phyloP scores from a whole-genome alignment of 805 yeast genomes.

The Candida nitratophila region DNA sequence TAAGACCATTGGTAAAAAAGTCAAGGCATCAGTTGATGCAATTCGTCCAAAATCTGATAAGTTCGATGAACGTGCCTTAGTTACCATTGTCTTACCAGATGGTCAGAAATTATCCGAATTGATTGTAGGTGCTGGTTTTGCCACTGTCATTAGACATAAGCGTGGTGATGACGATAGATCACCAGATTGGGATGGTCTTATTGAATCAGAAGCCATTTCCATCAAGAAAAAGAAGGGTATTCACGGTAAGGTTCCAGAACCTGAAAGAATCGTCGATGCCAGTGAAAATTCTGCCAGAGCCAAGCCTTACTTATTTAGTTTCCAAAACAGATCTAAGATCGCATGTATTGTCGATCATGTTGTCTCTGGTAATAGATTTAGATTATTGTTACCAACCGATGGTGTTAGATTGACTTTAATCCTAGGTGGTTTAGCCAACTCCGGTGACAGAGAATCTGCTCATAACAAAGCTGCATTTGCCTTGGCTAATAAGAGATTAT shows the following conservation, averaged over 20 bases:
- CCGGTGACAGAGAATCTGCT: slow-evolving; percentile 26
- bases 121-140: slow-evolving; percentile 61
- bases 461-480: slow-evolving; percentile 45
- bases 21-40: slow-evolving; percentile 55
- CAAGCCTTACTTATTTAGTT: slow-evolving; percentile 62
- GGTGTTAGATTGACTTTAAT: slow-evolving; percentile 63
- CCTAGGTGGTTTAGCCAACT: slow-evolving; percentile 62
- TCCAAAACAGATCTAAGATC: slow-evolving; percentile 57
- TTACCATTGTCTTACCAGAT: slow-evolving; percentile 45
- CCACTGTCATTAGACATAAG: slow-evolving; percentile 71
- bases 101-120: slow-evolving; percentile 54
- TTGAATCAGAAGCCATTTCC: slow-evolving; percentile 63
- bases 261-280: slow-evolving; percentile 68
- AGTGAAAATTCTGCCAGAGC: slow-evolving; percentile 70
- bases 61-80: slow-evolving; percentile 60
- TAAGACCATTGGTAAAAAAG: slow-evolving; percentile 63
- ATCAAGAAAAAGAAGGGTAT: slow-evolving; percentile 53
- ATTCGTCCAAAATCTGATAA: slow-evolving; percentile 53
- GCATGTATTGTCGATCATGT: slow-evolving; percentile 70
- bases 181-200: slow-evolving; percentile 66
- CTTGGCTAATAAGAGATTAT: slow-evolving; percentile 44
- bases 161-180: slow-evolving; percentile 68
- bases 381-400: slow-evolving; percentile 64
- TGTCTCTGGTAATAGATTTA: slow-evolving; percentile 58
- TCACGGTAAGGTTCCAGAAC: slow-evolving; percentile 49